Base-by-base conservation (phyloP, 176 grass and related monocot species). In the Hsuehochloa calcarea region DNA sequence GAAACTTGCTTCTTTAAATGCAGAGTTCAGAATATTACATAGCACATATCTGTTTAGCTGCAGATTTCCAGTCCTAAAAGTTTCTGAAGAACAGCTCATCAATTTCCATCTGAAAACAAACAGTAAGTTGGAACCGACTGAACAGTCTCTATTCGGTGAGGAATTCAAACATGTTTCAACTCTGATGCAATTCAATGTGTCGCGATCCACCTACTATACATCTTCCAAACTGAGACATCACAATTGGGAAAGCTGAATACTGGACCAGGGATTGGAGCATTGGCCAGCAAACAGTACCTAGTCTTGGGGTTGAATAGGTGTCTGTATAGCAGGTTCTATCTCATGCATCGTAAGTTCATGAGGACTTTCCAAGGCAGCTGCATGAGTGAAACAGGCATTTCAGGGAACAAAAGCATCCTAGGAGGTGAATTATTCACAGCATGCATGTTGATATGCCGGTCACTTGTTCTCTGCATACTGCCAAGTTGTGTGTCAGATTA, bases 361-460 rank as follows among this genome's bases (percentile, higher is more conserved):
- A 89, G 16, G 27, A 38, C 29, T 63, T 74, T 41, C 41, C 52
- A 51, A 71, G 51, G 41, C 70, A 60, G 54, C 66, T 8, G 64
- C 71, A 81, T 68, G 63, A 70, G 70, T 27, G 70, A 69, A 68
- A 62, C 88, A 70, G 14, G 51, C 77, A 61, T 81, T 75, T 20
- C 70, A 85, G 78, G 82, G 70, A 43, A 76, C 70, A 54, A 81
- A 76, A 85, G 82, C 82, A 85, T 90, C 71, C 83, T 20, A 82
- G 65, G 77, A 45, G 52, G 66, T 64, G 70, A 85, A 82, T 76
- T 63, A 75, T 76, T 74, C 77, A 69, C 62, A 85, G 34, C 82
- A 58, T 80, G 82, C 82, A 89, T 80, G 87, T 69, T 75, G 62
- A 85, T 85, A 80, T 89, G 82, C 82, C 51, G 70, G 82, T 85